Conservation (phyloP, 805 yeast species). For the Metschnikowia borealis region DNA sequence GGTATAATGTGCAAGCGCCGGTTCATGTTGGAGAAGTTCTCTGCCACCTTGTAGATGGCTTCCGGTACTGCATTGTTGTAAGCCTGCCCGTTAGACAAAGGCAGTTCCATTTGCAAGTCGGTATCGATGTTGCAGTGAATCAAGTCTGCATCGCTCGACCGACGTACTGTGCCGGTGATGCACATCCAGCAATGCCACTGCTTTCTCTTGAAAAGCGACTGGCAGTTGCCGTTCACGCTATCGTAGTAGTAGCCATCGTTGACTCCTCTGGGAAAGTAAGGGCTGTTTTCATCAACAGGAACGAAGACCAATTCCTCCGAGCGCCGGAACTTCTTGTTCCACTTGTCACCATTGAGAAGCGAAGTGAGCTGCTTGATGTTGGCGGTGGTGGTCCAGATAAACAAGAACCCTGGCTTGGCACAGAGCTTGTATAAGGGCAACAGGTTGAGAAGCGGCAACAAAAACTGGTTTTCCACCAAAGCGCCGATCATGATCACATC, state of each 20-base stretch:
- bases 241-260: conserved; percentile 23
- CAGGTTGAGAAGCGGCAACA: conserved; percentile 55
- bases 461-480: conserved; percentile 66
- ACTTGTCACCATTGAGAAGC: conserved; percentile 46
- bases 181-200: conserved; percentile 99
- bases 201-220: conserved; percentile 54
- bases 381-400: conserved; percentile 82
- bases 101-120: conserved; percentile 67
- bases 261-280: conserved; percentile 55
- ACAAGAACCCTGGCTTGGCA: conserved; percentile 80
- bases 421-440: conserved; percentile 72
- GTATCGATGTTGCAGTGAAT: conserved; percentile 93
- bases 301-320: conserved; percentile 86
- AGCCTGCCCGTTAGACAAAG: conserved; percentile 3
- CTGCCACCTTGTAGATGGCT: conserved; percentile 75
- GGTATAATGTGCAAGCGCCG: conserved; percentile 85
- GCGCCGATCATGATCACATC: conserved; percentile 94
- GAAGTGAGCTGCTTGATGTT: conserved; percentile 61
- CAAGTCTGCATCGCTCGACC: conserved; percentile 77
- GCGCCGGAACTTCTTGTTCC: conserved; percentile 69
- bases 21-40: conserved; percentile 80
- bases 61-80: conserved; percentile 49
- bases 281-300: conserved; percentile 62
- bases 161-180: conserved; percentile 86
- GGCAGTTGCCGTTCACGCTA: conserved; percentile 14